Percentiles rank a stretch among this genome's conserved stretches.
Conservation (phyloP, 148 eudicot genomes). For the Rhododendron ferrugineum region DNA sequence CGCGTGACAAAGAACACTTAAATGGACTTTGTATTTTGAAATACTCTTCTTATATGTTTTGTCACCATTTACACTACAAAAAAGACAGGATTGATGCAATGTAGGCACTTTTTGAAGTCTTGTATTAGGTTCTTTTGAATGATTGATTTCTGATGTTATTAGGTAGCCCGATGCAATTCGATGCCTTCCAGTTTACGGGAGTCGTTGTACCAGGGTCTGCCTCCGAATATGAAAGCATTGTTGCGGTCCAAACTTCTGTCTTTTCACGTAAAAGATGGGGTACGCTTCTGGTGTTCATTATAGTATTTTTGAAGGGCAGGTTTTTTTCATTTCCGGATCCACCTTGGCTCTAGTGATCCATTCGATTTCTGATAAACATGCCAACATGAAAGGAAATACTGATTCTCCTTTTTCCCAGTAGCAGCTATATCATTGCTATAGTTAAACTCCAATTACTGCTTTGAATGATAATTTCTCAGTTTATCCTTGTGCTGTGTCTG, state of each 20-base stretch:
- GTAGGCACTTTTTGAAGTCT: not conserved
- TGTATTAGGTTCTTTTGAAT: not conserved
- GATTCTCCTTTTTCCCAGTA: not conserved
- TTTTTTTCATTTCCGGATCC: not conserved
- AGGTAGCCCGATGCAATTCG: slow-evolving; percentile 70
- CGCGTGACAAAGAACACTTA: not conserved
- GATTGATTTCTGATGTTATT: slow-evolving; percentile 11
- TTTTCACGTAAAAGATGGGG: slow-evolving; percentile 59
- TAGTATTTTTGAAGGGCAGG: not conserved
- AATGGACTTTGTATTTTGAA: not conserved
- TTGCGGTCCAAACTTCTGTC: slow-evolving; percentile 62
- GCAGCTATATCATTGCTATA: not conserved
- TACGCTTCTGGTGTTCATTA: slow-evolving; percentile 12
- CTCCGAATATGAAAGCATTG: slow-evolving; percentile 63
- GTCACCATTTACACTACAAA: not conserved
- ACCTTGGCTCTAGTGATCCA: not conserved
- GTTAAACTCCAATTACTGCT: not conserved
- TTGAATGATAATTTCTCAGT: not conserved
- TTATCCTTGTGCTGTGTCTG: not conserved
- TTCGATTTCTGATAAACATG: not conserved
- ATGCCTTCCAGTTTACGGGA: slow-evolving; percentile 58
- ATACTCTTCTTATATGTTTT: not conserved
- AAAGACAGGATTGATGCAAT: not conserved
- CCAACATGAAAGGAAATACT: not conserved
- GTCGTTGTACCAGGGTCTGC: slow-evolving; percentile 68